Base-by-base conservation (phyloP, 177 flowering plant genomes). In the Vitis hybrid region DNA sequence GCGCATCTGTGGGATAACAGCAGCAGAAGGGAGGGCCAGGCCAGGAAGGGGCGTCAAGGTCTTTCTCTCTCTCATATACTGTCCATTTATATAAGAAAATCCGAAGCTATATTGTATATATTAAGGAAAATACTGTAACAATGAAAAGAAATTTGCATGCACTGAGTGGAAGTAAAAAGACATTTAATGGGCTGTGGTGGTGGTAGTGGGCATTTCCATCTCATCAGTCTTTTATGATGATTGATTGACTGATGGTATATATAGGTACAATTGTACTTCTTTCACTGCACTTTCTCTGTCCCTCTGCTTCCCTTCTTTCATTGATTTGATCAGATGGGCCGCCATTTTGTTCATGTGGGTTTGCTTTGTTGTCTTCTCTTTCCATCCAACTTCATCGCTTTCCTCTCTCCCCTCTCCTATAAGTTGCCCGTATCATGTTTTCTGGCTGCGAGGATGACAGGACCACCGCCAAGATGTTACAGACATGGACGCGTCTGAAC, bases 1-100 rank as follows among this genome's bases (percentile, higher is more conserved):
- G 98, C 98, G 63, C 98, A 93, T 86, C 91, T 92, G 1, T 93
- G 98, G 98, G 98, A 93, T 68, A 93, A 93, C 82, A 93, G 97
- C 93, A 90, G 94, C 79, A 89, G 90, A 73, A 91, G 98, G 46
- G 98, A 93, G 80, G 98, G 98, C 54, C 98, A 93, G 67, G 90
- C 91, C 60, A 85, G 98, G 72, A 93, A 93, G 83, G 98, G 98
- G 62, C 90, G 98, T 78, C 98, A 93, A 91, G 98, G 98, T 63
- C 64, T 60, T 65, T 40, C 32, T 54, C 30, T 50, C 46, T 69
- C 66, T 24, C 27, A 50, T 48, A 51, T n/a, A 60, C 35, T 60
- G 15, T 58, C 14, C 30, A 49, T 10, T 1, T 50, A 11, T 60
- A 2, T 59, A 1, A 12, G 2, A 35, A 35, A 35, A 35, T 35